These are phyloP conservation scores for Sanguinoderma infundibulare DNA, from an alignment of 1,284 basidiomycete species.

Conservation along the genomic window DNA sequence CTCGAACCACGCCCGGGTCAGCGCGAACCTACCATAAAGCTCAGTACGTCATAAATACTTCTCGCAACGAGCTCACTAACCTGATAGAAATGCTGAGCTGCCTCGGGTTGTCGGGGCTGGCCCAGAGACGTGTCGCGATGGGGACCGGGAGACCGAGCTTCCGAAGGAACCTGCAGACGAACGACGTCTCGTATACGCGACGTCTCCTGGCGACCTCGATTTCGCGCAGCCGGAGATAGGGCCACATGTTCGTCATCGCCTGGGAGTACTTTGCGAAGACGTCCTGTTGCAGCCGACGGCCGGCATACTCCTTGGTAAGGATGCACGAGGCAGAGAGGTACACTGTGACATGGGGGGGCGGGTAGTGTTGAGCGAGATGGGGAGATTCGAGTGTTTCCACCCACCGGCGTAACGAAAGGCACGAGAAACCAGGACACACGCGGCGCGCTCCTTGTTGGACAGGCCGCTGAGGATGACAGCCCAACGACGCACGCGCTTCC, in stretches of 20 bases:
- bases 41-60: neutral
- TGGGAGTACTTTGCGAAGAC: slow-evolving; percentile 43
- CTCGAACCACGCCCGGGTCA: slow-evolving; percentile 65
- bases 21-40: slow-evolving; percentile 52
- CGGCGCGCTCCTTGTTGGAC: slow-evolving; percentile 43
- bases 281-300: slow-evolving; percentile 45
- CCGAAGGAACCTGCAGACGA: slow-evolving; percentile 45
- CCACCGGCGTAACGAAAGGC: slow-evolving; percentile 70
- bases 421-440: slow-evolving; percentile 56
- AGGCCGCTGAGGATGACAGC: slow-evolving; percentile 60
- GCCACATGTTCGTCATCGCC: slow-evolving; percentile 68
- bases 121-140: slow-evolving; percentile 57
- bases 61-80: slow-evolving; percentile 39
- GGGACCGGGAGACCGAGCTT: slow-evolving; percentile 28
- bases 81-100: slow-evolving; percentile 61
- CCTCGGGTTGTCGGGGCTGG: slow-evolving; percentile 57
- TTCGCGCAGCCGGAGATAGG: slow-evolving; percentile 59
- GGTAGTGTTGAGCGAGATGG: neutral
- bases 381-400: slow-evolving; percentile 6
- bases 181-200: slow-evolving; percentile 48
- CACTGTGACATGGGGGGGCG: slow-evolving; percentile 40
- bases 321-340: slow-evolving; percentile 61
- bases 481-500: slow-evolving; percentile 56
- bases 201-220: slow-evolving; percentile 45
- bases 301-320: slow-evolving; percentile 50